Conservation (phyloP, 495 filamentous ascomycete genomes). For the Evernia prunastri region DNA sequence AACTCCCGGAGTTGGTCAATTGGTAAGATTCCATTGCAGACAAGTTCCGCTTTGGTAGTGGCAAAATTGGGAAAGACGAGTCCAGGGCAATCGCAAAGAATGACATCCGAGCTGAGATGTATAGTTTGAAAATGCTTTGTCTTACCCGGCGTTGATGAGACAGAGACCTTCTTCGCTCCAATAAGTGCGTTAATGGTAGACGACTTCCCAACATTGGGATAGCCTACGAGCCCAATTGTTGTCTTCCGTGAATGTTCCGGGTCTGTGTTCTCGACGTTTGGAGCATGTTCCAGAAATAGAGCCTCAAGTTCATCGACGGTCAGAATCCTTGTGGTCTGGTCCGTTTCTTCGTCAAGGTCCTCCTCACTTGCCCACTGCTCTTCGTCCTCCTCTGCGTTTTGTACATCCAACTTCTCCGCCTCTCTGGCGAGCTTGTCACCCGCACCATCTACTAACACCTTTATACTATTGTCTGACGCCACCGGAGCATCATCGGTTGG, state of each 20-base stretch:
- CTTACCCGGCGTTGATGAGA: slow-evolving; percentile 95
- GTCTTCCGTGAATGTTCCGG: slow-evolving; percentile 56
- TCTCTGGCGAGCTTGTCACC: slow-evolving; percentile 33
- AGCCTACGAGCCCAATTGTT: slow-evolving; percentile 89
- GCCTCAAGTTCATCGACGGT: slow-evolving; percentile 88
- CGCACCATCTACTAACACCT: slow-evolving; percentile 37
- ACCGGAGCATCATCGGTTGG: slow-evolving; percentile 37
- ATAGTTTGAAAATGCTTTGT: slow-evolving; percentile 99
- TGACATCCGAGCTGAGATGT: slow-evolving; percentile 78
- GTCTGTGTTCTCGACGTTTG: slow-evolving; percentile 40
- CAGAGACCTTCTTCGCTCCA: slow-evolving; percentile 96
- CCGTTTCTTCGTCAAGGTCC: slow-evolving; percentile 37
- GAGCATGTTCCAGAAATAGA: slow-evolving; percentile 73
- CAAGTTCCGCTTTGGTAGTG: slow-evolving; percentile 91
- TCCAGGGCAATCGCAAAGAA: slow-evolving; percentile 97
- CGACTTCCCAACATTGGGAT: slow-evolving; percentile 98
- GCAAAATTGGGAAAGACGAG: slow-evolving; percentile 98
- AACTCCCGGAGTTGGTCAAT: slow-evolving; percentile 97
- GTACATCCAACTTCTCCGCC: slow-evolving; percentile 35
- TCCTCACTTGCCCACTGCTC: slow-evolving; percentile 38
- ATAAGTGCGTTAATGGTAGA: slow-evolving; percentile 98
- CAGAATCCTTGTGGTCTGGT: slow-evolving; percentile 69
- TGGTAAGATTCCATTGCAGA: slow-evolving; percentile 90
- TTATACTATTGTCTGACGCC: slow-evolving; percentile 32
- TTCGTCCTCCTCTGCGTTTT: slow-evolving; percentile 30